phyloP scores from a whole-genome alignment of 139 green algal species.

The Pleodorina starrii region DNA sequence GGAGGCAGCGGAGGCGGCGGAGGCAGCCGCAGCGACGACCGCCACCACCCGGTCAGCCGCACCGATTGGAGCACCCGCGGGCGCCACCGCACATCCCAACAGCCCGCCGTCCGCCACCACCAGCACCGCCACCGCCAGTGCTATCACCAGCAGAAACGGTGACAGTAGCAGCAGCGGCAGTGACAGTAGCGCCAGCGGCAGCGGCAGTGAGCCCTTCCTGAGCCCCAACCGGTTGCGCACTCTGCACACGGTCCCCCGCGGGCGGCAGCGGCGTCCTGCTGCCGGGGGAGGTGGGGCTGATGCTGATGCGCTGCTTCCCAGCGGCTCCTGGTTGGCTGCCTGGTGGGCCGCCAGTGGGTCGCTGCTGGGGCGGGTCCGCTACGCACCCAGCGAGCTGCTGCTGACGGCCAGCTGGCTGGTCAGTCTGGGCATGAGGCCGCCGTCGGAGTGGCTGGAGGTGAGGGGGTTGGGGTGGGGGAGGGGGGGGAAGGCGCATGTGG shows the following conservation, averaged over 20 bases:
- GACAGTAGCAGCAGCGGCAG: not conserved
- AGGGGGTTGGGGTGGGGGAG: not conserved
- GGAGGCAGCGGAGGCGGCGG: not conserved
- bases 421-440: conserved; percentile 3
- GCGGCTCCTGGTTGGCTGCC: not conserved
- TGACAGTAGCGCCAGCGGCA: not conserved
- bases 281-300: not conserved
- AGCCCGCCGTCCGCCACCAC: not conserved
- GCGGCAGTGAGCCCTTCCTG: not conserved
- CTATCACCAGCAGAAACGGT: not conserved
- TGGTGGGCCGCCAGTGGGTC: conserved; percentile 34
- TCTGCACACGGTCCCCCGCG: not conserved
- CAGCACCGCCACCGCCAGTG: not conserved
- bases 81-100: not conserved
- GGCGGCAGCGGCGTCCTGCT: too few species aligned
- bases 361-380: conserved; percentile 14
- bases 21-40: not conserved
- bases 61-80: too few species aligned
- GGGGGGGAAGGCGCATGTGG: too few species aligned
- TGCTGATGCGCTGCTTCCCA: too few species aligned
- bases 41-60: too few species aligned
- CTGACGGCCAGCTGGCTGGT: conserved; percentile 32
- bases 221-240: not conserved
- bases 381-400: conserved; percentile 35
- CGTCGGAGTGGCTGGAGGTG: conserved; percentile 39